Base-by-base conservation (phyloP, 306 rosid genomes). In the Lablab purpureus region DNA sequence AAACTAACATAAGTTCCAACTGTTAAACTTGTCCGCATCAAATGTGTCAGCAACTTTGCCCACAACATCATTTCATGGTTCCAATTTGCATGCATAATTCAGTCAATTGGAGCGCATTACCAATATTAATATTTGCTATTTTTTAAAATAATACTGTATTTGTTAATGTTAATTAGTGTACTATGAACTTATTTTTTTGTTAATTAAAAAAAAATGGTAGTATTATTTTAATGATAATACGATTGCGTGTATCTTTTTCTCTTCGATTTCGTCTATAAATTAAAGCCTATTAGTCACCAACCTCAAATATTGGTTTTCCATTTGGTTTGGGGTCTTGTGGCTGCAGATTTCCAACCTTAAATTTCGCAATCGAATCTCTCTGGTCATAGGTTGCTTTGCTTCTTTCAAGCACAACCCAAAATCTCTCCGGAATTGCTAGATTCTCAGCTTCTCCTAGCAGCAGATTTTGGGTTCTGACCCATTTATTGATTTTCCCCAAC, bases 261-360 rank as follows among this genome's bases (percentile, higher is more conserved):
- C 30, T 51, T n/a, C 51, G n/a, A 41, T 76, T 76, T 76, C 5
- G 7, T 83, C 83, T 83, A 86, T 83, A 86, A 80, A 83, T 10
- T 32, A 8, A 76, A 83, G 21, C 55, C 22, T 36, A 50, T 76
- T 66, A 76, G 81, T 9, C 49, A 4, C 47, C 78, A 40, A 67
- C 51, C 67, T 54, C 71, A 19, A 28, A 83, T n/a, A n/a, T 45
- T 34, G n/a, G 30, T 60, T 59, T 18, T 66, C 45, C 5, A 27
- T 47, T 47, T 75, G 13, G 34, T 54, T 63, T 79, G 32, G 60
- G 56, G 15, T 56, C 27, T 22, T 37, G 73, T 59, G 60, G 34
- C 67, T 36, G 50, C 81, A 10, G 51, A 74, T 76, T 51, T 14
- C 66, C 59, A 13, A 6, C 56, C 51, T 41, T 40, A 67, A 22